These are phyloP conservation scores for Davidsoniella eucalypti DNA, from an alignment of 2,329 filamentous ascomycete species.

Conservation along the genomic window DNA sequence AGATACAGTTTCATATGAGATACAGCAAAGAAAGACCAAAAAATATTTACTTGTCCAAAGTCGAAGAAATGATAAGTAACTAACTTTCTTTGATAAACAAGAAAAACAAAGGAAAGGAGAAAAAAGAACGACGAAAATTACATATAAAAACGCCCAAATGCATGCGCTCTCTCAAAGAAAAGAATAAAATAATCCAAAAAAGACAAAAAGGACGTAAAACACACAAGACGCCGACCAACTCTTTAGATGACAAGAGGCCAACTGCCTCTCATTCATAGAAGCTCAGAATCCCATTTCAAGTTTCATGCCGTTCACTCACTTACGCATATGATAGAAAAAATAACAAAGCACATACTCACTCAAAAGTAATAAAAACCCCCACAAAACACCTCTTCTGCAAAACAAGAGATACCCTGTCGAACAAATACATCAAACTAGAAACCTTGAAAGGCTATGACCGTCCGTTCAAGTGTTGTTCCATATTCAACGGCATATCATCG, in stretches of 20 bases:
- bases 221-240: background rate
- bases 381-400: background rate
- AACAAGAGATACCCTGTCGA: no score
- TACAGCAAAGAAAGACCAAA: background rate
- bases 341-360: no score
- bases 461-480: constrained; percentile 17
- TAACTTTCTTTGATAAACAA: background rate
- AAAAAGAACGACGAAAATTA: constrained; percentile 1
- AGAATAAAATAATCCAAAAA: constrained; percentile 5
- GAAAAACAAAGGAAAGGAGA: no score
- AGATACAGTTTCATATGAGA: constrained; percentile 1
- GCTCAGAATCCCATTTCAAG: background rate
- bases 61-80: background rate
- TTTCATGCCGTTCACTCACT: background rate
- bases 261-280: background rate
- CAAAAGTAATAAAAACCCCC: background rate
- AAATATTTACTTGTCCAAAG: background rate
- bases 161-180: constrained; percentile 7
- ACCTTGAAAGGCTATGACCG: constrained; percentile 1
- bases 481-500: constrained; percentile 31
- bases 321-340: background rate
- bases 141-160: constrained; percentile 10
- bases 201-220: constrained; percentile 2
- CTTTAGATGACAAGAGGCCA: no score
- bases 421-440: no score